These are phyloP conservation scores for Cryptococcus amylolentus DNA, from an alignment of 1,284 basidiomycete species.

Conservation along the genomic window DNA sequence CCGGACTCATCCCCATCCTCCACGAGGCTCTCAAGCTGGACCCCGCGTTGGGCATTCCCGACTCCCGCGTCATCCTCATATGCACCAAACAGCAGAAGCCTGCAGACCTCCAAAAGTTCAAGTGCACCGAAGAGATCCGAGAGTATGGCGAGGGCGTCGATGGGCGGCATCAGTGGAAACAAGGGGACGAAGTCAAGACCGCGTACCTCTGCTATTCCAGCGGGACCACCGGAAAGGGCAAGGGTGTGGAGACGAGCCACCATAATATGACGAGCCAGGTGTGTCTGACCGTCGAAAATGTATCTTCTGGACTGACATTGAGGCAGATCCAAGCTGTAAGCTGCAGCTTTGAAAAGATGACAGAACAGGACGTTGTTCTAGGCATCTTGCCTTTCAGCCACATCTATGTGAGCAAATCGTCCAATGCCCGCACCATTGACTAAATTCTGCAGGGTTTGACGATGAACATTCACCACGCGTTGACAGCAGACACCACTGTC, in stretches of 20 bases:
- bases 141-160: slow-evolving; percentile 13
- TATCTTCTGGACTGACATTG: not conserved
- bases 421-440: not conserved
- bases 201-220: slow-evolving; percentile 64
- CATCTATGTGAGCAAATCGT: slow-evolving; percentile 27
- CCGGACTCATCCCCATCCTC: slow-evolving; percentile 52
- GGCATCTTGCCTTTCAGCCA: slow-evolving; percentile 59
- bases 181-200: slow-evolving; percentile 21
- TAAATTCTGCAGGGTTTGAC: slow-evolving; percentile 15
- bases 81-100: slow-evolving; percentile 20
- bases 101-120: slow-evolving; percentile 8
- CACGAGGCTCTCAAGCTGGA: slow-evolving; percentile 22
- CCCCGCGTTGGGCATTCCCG: slow-evolving; percentile 11
- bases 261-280: slow-evolving; percentile 56
- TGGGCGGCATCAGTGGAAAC: slow-evolving; percentile 7
- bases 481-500: slow-evolving; percentile 59
- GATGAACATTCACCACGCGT: slow-evolving; percentile 56
- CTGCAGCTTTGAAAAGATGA: slow-evolving; percentile 26
- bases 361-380: slow-evolving; percentile 54
- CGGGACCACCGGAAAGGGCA: slow-evolving; percentile 53
- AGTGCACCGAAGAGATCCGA: slow-evolving; percentile 22
- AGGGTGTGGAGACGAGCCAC: slow-evolving; percentile 59
- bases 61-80: slow-evolving; percentile 31
- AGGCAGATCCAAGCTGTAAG: slow-evolving; percentile 31
- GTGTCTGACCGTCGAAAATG: not conserved